These are phyloP conservation scores for Hirsutella rhossiliensis DNA, from an alignment of 2,329 filamentous ascomycete species.

Conservation along the genomic window DNA sequence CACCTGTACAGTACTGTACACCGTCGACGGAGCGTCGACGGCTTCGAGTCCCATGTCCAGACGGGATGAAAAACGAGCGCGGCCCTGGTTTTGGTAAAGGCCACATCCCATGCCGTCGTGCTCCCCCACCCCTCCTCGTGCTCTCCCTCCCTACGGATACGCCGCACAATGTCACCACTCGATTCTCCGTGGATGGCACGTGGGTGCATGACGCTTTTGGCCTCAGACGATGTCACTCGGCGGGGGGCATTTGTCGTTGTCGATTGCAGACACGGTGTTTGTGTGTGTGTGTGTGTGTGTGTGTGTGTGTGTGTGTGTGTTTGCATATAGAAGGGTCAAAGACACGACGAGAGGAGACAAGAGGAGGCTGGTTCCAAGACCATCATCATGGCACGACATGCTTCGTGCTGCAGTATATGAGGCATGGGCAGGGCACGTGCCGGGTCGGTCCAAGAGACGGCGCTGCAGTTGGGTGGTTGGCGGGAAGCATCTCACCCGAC, in stretches of 20 bases:
- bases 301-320: no score
- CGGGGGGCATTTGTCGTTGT: neutral
- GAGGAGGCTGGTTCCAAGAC: no score
- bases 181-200: neutral
- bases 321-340: no score
- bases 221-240: neutral
- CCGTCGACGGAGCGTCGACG: neutral
- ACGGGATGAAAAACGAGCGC: neutral
- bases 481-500: no score
- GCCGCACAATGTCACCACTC: constrained; percentile 1
- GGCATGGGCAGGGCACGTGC: no score
- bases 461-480: no score
- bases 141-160: neutral
- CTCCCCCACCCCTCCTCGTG: neutral
- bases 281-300: no score
- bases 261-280: neutral
- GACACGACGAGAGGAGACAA: no score
- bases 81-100: neutral
- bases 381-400: no score
- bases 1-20: neutral
- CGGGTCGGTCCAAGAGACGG: no score
- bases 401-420: no score
- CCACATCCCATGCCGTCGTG: neutral
- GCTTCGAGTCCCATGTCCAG: neutral
- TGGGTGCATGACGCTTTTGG: neutral